A percentile compares a stretch with the other conserved stretches of the same genome.
Conservation (phyloP, 2,329 filamentous ascomycete species). For the Mariannaea elegans region DNA sequence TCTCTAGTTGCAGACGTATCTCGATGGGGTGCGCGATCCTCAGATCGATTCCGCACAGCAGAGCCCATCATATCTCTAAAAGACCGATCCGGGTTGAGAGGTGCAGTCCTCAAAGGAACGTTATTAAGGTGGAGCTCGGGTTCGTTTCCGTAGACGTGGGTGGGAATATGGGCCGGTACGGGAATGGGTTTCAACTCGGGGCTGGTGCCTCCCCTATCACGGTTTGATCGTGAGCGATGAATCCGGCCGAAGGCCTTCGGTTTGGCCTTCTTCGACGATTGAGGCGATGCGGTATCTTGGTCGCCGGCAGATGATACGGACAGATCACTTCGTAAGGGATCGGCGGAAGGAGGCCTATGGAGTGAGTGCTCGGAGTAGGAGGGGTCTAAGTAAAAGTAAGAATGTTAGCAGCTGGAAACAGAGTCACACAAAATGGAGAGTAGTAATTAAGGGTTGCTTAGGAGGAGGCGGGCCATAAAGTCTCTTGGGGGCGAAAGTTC, state of each 20-base stretch:
- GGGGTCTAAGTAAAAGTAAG: constrained; percentile 33
- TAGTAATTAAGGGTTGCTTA: constrained; percentile 11
- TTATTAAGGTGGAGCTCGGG: constrained; percentile 42
- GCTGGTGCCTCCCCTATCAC: constrained; percentile 58
- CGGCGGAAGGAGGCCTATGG: constrained; percentile 51
- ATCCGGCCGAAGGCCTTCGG: constrained; percentile 64
- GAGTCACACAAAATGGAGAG: not conserved
- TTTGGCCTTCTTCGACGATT: constrained; percentile 57
- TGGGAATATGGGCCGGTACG: constrained; percentile 24
- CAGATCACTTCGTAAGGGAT: constrained; percentile 60
- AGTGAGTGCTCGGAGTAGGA: constrained; percentile 43
- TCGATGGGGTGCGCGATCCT: constrained; percentile 67
- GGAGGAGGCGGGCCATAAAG: constrained; percentile 27
- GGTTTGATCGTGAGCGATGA: constrained; percentile 60
- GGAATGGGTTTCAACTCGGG: constrained; percentile 47
- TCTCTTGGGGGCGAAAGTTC: constrained; percentile 22
- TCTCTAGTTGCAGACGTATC: constrained; percentile 55
- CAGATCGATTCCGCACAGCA: constrained; percentile 73
- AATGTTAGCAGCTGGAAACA: constrained; percentile 32
- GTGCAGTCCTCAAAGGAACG: constrained; percentile 65
- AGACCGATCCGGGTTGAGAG: constrained; percentile 71
- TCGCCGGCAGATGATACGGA: constrained; percentile 61
- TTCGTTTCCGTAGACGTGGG: constrained; percentile 32
- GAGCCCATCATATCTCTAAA: constrained; percentile 75
- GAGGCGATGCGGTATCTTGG: constrained; percentile 50